Conservation (phyloP, 331 rosid genomes). For the Rhamnella rubrinervis region DNA sequence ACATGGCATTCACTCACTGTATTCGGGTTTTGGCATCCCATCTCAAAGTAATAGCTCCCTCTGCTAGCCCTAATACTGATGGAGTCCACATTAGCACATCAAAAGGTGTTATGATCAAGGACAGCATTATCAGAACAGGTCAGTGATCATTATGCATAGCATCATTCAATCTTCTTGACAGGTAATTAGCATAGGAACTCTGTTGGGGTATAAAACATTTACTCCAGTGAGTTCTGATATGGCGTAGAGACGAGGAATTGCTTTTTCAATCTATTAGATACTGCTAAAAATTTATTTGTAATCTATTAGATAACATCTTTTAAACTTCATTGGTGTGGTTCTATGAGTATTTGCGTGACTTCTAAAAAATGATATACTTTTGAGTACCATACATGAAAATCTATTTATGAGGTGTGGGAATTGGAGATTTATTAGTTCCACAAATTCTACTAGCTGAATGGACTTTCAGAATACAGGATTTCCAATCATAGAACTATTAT, state of each 20-base stretch:
- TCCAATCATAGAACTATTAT: background rate
- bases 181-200: background rate
- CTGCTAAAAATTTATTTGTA: background rate
- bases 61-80: constrained; percentile 83
- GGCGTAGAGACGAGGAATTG: background rate
- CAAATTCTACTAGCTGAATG: no score
- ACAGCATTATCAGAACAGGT: constrained; percentile 77
- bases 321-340: background rate
- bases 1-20: constrained; percentile 69
- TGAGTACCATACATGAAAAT: no score
- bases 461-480: no score
- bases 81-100: constrained; percentile 86
- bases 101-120: constrained; percentile 48
- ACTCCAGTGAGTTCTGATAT: background rate
- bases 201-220: background rate
- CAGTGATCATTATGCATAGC: constrained; percentile 7
- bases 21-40: constrained; percentile 58
- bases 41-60: constrained; percentile 68
- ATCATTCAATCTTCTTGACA: constrained; percentile 2
- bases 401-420: no score
- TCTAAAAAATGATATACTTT: no score
- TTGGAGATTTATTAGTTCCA: no score
- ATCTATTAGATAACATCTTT: background rate
- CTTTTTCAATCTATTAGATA: background rate
- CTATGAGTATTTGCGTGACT: no score